These are phyloP conservation scores for Phaeoacremonium minimum DNA, from an alignment of 2,329 filamentous ascomycete genomes.

Conservation along the genomic window DNA sequence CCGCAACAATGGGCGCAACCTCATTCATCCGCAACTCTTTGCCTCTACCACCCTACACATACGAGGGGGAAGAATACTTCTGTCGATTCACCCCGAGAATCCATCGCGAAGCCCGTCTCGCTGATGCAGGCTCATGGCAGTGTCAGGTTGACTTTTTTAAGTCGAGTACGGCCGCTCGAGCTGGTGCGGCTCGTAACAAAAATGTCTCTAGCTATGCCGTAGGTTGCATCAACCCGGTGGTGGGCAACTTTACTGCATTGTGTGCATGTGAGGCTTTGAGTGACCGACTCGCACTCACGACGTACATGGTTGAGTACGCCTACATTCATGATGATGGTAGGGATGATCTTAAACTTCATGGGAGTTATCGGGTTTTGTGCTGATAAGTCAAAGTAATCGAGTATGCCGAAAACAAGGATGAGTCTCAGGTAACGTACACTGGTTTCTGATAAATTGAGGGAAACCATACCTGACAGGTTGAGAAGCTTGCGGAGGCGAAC, in stretches of 20 bases:
- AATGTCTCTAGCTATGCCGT: not conserved
- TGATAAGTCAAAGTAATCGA: not conserved
- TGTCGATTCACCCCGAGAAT: not conserved
- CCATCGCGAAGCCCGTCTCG: slow-evolving; percentile 1
- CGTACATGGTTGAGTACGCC: slow-evolving; percentile 1
- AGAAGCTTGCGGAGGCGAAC: not conserved
- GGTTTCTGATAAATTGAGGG: not conserved
- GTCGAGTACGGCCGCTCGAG: not conserved
- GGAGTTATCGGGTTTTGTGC: too few relatives aligned
- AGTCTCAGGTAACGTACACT: not conserved
- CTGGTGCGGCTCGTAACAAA: slow-evolving; percentile 1
- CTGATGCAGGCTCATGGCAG: slow-evolving; percentile 1
- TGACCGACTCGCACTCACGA: not conserved
- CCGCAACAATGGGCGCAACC: not conserved
- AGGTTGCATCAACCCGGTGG: slow-evolving; percentile 1
- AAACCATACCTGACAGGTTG: not conserved
- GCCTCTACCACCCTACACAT: not conserved
- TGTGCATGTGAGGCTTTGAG: slow-evolving; percentile 1
- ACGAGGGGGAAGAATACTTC: slow-evolving; percentile 1
- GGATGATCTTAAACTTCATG: not conserved
- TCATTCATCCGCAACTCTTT: not conserved
- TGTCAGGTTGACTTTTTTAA: slow-evolving; percentile 1
- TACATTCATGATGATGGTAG: slow-evolving; percentile 1
- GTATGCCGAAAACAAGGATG: slow-evolving; percentile 1
- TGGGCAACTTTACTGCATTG: slow-evolving; percentile 1